Evolutionary conservation across 768 basidiomycete genomes (phyloP).

Genomic region (Boletus insuetus): DNA sequence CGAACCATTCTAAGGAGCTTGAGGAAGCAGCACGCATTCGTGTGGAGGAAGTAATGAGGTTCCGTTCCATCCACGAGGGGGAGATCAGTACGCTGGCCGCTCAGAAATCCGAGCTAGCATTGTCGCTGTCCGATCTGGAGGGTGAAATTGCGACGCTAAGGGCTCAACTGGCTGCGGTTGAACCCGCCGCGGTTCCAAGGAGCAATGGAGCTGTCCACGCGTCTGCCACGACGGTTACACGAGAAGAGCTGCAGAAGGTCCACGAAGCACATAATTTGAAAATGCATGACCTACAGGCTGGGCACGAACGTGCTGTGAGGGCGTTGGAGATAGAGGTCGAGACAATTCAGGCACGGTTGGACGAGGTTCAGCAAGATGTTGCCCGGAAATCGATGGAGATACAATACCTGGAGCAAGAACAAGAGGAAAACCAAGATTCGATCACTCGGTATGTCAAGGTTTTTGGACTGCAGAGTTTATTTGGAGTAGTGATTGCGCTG

Average conservation of each 20-base stretch:
- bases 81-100: slow-evolving; percentile 54
- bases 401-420: slow-evolving; percentile 72
- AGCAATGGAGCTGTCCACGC: slow-evolving; percentile 47
- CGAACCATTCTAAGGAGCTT: slow-evolving; percentile 68
- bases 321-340: slow-evolving; percentile 57
- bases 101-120: slow-evolving; percentile 61
- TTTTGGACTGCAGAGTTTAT: slow-evolving; percentile 57
- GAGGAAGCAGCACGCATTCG: slow-evolving; percentile 70
- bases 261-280: slow-evolving; percentile 86
- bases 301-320: slow-evolving; percentile 58
- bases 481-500: slow-evolving; percentile 49
- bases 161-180: slow-evolving; percentile 50
- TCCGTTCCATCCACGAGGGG: slow-evolving; percentile 56
- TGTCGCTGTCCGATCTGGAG: slow-evolving; percentile 70
- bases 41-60: slow-evolving; percentile 66
- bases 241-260: slow-evolving; percentile 72
- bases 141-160: slow-evolving; percentile 69
- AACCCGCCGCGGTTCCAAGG: slow-evolving; percentile 47
- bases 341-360: slow-evolving; percentile 43
- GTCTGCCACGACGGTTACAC: slow-evolving; percentile 50
- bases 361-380: slow-evolving; percentile 59
- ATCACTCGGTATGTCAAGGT: slow-evolving; percentile 74
- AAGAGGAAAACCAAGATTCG: slow-evolving; percentile 72
- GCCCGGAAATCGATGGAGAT: slow-evolving; percentile 79
- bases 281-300: slow-evolving; percentile 68